Base-by-base conservation (phyloP, 192 early-diverging fungal species). In the Jimgerdemannia lactiflua region DNA sequence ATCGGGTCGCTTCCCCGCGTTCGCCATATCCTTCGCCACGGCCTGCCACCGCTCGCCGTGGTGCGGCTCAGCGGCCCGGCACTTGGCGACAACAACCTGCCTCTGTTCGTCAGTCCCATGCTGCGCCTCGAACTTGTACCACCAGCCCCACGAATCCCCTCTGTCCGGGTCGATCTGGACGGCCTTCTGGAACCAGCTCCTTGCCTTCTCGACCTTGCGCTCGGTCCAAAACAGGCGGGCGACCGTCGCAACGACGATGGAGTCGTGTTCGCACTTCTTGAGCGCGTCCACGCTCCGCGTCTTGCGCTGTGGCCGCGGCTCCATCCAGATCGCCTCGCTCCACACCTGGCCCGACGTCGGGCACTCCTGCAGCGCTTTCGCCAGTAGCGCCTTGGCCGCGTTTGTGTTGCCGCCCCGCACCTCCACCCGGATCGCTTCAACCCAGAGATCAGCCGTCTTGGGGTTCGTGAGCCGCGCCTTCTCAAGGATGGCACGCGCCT, bases 141-240 rank as follows among this genome's bases (percentile, higher is more conserved):
- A 95, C 95, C 95, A 99, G 11, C 94, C 97, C 93, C 94, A 99
- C 3, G 92, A 86, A 78, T 99, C 98, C 4, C 98, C 98, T 4
- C 89, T 81, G 79, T 98, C 94, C 3, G 94, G 86, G 75, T 98
- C 94, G 4, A 90, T 91, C 64, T 91, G 89, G 4, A 91, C 85
- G 1, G 97, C 95, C 39, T 95, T 89, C 69, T 84, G 78, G 75
- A 98, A 97, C 98, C 98, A 99, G 42, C 86, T 88, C 20, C 97
- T 78, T 7, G 97, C 96, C 84, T 98, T 99, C 20, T 97, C 98
- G 3, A 92, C 77, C 73, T 97, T 96, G 20, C 95, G 85, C 79
- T 99, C 98, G 0, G 88, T 78, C 97, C 96, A 98, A 75, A 99
- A 98, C 59, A 98, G 78, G 7, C 96, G 82, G 1, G 97, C 97